These are phyloP conservation scores for Piper betle DNA, from an alignment of 164 flowering plant genomes.

Conservation along the genomic window DNA sequence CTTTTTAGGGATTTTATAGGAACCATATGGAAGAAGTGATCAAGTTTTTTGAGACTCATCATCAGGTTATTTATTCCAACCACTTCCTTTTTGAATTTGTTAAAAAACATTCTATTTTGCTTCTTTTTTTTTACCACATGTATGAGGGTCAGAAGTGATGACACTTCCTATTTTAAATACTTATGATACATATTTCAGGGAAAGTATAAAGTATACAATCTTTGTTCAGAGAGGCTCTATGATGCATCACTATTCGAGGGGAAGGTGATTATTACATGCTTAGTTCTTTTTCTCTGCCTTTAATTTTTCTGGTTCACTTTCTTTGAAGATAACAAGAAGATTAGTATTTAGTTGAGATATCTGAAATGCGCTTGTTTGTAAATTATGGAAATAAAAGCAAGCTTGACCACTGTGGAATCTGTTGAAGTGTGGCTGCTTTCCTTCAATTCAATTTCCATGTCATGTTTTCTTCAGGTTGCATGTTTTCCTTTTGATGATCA, in stretches of 20 bases:
- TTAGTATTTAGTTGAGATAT: background rate
- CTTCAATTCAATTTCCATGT: background rate
- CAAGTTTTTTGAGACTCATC: constrained; percentile 89
- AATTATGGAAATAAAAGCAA: no score
- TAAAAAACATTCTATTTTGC: no score
- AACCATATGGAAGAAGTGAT: constrained; percentile 99
- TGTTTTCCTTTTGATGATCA: constrained; percentile 98
- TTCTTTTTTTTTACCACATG: no score
- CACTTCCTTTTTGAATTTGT: background rate
- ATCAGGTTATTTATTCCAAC: constrained; percentile 39
- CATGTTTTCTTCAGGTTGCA: constrained; percentile 52
- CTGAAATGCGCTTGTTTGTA: no score
- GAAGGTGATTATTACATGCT: constrained; percentile 38
- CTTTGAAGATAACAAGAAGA: no score
- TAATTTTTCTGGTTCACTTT: background rate
- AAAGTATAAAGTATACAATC: constrained; percentile 97
- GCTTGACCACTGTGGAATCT: background rate
- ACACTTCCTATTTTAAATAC: background rate
- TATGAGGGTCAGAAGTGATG: background rate
- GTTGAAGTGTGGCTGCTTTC: background rate
- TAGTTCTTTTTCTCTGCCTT: background rate
- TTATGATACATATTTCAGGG: constrained; percentile 30
- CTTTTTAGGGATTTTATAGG: constrained; percentile 80
- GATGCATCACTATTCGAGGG: constrained; percentile 97
- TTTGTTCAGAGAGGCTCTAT: constrained; percentile 95